Evolutionary conservation across 768 basidiomycete species (phyloP).

Genomic region (Melanogaster broomeanus): DNA sequence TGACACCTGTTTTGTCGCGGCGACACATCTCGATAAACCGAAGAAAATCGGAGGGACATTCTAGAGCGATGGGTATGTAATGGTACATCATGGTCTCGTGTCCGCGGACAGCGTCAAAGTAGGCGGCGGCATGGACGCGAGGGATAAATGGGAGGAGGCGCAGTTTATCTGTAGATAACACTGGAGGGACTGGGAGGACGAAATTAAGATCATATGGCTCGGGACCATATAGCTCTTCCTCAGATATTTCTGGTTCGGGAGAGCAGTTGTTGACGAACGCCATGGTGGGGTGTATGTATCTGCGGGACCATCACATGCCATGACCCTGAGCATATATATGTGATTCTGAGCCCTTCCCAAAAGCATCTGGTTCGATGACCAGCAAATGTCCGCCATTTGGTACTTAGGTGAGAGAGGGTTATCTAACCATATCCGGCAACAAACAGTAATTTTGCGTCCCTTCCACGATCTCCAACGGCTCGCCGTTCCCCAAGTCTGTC

Average conservation of each 20-base stretch:
- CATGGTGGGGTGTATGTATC: conserved; percentile 6
- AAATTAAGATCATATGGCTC: conserved; percentile 31
- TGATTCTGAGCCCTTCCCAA: no score
- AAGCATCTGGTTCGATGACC: no score
- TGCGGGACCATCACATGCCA: background rate
- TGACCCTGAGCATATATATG: background rate
- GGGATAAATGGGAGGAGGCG: conserved; percentile 25
- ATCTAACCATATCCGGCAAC: no score
- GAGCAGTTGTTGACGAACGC: conserved; percentile 20
- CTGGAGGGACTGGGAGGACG: conserved; percentile 9
- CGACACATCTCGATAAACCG: conserved; percentile 8
- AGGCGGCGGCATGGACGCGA: conserved; percentile 16
- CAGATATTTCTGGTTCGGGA: conserved; percentile 8
- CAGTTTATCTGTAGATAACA: conserved; percentile 15
- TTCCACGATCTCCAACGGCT: no score
- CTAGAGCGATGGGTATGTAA: conserved; percentile 10
- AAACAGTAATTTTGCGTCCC: no score
- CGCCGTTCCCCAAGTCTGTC: no score
- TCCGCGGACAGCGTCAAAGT: conserved; percentile 16
- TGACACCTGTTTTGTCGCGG: conserved; percentile 8
- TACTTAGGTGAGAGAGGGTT: no score
- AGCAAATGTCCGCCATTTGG: no score
- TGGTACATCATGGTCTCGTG: conserved; percentile 21
- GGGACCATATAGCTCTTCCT: conserved; percentile 19
- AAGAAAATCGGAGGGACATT: conserved; percentile 11